Evolutionary conservation across 176 grass and related monocot species (phyloP).

Genomic region (Alloteropsis semialata): DNA sequence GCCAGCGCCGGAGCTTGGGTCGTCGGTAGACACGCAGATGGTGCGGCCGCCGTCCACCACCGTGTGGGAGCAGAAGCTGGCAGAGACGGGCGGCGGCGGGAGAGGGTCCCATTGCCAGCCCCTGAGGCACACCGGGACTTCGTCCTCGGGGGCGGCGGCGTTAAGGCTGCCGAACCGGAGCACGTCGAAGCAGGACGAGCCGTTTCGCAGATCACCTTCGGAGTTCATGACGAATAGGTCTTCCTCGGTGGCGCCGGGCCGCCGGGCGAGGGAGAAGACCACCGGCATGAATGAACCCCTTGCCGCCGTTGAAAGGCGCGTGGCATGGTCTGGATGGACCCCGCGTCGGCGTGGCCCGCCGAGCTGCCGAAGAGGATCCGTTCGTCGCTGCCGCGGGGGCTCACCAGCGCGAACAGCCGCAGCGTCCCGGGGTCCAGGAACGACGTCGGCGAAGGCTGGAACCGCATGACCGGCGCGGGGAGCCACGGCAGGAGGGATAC

Average conservation of each 20-base stretch:
- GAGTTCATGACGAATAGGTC: not conserved
- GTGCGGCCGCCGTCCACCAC: not conserved
- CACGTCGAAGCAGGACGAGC: not conserved
- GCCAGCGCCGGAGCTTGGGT: not conserved
- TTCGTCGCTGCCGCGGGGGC: no score
- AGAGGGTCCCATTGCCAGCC: not conserved
- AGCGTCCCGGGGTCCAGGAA: not conserved
- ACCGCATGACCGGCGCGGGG: not conserved
- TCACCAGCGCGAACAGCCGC: no score
- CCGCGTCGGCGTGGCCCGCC: no score
- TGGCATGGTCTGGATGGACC: no score
- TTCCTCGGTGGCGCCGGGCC: no score
- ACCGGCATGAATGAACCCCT: not conserved
- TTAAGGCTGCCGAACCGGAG: not conserved
- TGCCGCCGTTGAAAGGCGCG: not conserved
- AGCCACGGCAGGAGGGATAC: not conserved
- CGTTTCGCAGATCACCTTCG: not conserved
- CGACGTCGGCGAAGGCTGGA: not conserved
- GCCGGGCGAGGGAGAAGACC: not conserved
- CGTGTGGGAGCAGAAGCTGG: not conserved
- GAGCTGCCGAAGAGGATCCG: no score
- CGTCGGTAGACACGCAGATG: not conserved
- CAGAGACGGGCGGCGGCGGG: not conserved
- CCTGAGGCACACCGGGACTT: no score
- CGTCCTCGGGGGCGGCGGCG: not conserved